A percentile compares a stretch with the other conserved stretches of the same genome.
These are phyloP conservation scores for Globisporangium ultimum DNA, from an alignment of 352 stramenopile species.

Conservation along the genomic window DNA sequence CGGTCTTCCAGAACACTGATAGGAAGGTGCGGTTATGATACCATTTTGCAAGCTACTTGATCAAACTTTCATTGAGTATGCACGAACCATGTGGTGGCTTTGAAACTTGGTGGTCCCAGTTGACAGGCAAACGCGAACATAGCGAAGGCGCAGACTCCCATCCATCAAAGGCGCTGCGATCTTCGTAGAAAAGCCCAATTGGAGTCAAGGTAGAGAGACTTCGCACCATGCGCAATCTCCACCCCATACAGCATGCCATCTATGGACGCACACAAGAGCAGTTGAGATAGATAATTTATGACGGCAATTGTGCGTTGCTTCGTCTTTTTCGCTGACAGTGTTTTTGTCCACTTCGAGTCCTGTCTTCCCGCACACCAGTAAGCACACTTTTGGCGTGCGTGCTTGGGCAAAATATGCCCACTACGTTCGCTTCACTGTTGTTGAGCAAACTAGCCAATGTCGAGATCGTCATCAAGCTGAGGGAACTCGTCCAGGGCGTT, in stretches of 20 bases:
- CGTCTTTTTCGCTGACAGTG: neutral
- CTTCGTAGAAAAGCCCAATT: slow-evolving; percentile 4
- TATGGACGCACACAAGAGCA: neutral
- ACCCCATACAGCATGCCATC: neutral
- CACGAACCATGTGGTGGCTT: neutral
- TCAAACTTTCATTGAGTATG: neutral
- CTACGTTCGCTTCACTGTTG: no score
- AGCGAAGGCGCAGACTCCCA: slow-evolving; percentile 11
- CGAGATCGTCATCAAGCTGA: slow-evolving; percentile 29
- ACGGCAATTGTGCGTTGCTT: neutral
- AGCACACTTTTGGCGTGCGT: neutral
- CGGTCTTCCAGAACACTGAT: slow-evolving; percentile 50
- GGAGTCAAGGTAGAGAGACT: neutral
- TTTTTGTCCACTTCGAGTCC: no score
- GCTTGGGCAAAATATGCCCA: neutral
- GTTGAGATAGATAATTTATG: slow-evolving; percentile 1
- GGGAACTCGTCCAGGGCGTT: slow-evolving; percentile 38
- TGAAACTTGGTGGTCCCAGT: neutral
- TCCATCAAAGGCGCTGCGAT: slow-evolving; percentile 23
- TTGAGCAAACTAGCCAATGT: neutral
- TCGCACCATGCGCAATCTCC: neutral
- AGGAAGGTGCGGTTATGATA: slow-evolving; percentile 41
- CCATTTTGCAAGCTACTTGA: slow-evolving; percentile 19
- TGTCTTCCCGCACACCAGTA: neutral
- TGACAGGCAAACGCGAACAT: slow-evolving; percentile 26